Evolutionary conservation across 257 asterid genomes (phyloP).

Genomic region (Solanum sitiens): DNA sequence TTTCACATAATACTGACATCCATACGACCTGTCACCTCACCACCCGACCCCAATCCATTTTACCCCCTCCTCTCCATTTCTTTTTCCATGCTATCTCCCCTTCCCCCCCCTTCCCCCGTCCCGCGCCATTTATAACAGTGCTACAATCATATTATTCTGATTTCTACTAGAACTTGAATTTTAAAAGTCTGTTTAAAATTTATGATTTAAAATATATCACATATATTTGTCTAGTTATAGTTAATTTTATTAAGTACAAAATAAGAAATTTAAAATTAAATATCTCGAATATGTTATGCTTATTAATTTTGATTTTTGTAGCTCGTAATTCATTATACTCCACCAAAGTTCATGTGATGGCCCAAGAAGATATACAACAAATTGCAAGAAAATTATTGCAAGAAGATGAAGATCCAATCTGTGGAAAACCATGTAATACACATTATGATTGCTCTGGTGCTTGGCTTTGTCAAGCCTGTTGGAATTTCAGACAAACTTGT

Average conservation of each 20-base stretch:
- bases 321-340: not conserved
- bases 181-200: not conserved
- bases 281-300: not conserved
- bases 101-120: too few relatives aligned
- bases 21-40: not conserved
- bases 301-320: not conserved
- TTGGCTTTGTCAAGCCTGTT: not conserved
- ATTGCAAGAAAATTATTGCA: not conserved
- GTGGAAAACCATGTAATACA: not conserved
- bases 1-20: not conserved
- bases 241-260: accelerated
- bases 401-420: not conserved
- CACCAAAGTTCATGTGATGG: not conserved
- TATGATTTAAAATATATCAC: not conserved
- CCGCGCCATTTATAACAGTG: not conserved
- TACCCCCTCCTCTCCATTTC: not conserved
- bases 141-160: not conserved
- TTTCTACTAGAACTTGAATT: not conserved
- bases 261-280: not conserved
- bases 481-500: not conserved
- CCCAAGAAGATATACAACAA: not conserved
- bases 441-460: not conserved
- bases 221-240: not conserved
- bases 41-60: not conserved
- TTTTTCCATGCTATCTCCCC: not conserved